These are phyloP conservation scores for Penicillium malachiteum DNA, from an alignment of 495 filamentous ascomycete species.

Conservation along the genomic window DNA sequence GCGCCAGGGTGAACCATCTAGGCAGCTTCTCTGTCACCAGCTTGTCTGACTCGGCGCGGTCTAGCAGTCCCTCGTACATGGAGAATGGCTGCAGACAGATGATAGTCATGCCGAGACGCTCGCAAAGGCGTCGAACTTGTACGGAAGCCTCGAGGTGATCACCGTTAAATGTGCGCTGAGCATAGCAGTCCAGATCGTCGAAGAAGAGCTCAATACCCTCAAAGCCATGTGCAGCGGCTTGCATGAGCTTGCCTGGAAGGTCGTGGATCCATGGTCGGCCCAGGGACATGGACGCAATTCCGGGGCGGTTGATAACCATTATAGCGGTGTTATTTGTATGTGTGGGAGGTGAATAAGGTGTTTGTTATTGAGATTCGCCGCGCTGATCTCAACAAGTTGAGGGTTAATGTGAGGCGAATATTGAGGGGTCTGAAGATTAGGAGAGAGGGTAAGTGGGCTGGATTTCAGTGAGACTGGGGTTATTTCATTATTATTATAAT, in stretches of 20 bases:
- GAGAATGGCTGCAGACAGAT: constrained; percentile 77
- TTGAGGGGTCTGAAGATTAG: too few relatives aligned
- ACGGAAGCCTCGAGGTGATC: constrained; percentile 59
- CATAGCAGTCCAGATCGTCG: constrained; percentile 71
- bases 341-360: background rate
- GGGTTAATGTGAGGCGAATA: too few relatives aligned
- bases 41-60: constrained; percentile 57
- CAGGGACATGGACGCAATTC: constrained; percentile 71
- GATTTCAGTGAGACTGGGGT: too few relatives aligned
- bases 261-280: constrained; percentile 66
- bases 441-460: too few relatives aligned
- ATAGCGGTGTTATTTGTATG: constrained; percentile 4
- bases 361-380: too few relatives aligned
- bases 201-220: constrained; percentile 76
- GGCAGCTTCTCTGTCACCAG: constrained; percentile 59
- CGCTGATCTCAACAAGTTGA: too few relatives aligned
- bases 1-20: constrained; percentile 67
- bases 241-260: constrained; percentile 62
- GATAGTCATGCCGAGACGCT: constrained; percentile 57
- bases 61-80: constrained; percentile 74
- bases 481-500: too few relatives aligned
- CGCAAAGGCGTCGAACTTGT: constrained; percentile 54
- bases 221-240: constrained; percentile 64
- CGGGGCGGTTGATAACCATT: constrained; percentile 44
- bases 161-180: constrained; percentile 51